Conservation (phyloP, 495 filamentous ascomycete species). For the Wilcoxina mikolae region DNA sequence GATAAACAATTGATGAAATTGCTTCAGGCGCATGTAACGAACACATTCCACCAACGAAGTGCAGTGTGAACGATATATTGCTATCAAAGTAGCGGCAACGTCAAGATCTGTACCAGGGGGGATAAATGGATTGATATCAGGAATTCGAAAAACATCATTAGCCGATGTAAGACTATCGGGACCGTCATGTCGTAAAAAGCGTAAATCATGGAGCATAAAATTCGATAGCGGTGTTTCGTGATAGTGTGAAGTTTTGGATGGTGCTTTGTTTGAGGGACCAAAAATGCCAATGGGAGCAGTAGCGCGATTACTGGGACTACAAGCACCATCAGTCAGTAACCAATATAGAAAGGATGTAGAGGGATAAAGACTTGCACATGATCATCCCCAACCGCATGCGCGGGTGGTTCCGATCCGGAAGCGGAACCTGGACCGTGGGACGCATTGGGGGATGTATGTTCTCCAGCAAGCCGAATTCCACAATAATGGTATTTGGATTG, state of each 20-base stretch:
- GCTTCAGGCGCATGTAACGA: slow-evolving; percentile 86
- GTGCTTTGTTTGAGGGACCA: slow-evolving; percentile 15
- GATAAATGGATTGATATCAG: slow-evolving; percentile 59
- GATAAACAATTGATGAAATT: slow-evolving; percentile 86
- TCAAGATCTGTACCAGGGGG: slow-evolving; percentile 67
- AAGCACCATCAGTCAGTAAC: slow-evolving; percentile 24
- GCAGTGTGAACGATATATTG: slow-evolving; percentile 83
- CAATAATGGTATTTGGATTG: slow-evolving; percentile 96
- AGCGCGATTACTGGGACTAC: slow-evolving; percentile 27
- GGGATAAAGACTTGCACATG: slow-evolving; percentile 32
- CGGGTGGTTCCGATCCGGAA: slow-evolving; percentile 31
- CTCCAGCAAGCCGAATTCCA: slow-evolving; percentile 28
- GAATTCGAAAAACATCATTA: slow-evolving; percentile 56
- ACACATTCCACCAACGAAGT: slow-evolving; percentile 89
- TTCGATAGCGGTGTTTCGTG: slow-evolving; percentile 21
- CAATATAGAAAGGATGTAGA: slow-evolving; percentile 25
- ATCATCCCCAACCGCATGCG: slow-evolving; percentile 31
- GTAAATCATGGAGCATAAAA: slow-evolving; percentile 25
- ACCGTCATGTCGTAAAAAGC: not conserved
- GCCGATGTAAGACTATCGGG: slow-evolving; percentile 21
- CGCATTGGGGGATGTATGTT: slow-evolving; percentile 29
- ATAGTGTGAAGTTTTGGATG: slow-evolving; percentile 25
- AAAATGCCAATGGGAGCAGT: slow-evolving; percentile 5
- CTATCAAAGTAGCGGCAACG: slow-evolving; percentile 61
- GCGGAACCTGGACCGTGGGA: slow-evolving; percentile 29